These are phyloP conservation scores for Triticum urartu DNA, from an alignment of 176 grass and related monocot species.

Conservation along the genomic window DNA sequence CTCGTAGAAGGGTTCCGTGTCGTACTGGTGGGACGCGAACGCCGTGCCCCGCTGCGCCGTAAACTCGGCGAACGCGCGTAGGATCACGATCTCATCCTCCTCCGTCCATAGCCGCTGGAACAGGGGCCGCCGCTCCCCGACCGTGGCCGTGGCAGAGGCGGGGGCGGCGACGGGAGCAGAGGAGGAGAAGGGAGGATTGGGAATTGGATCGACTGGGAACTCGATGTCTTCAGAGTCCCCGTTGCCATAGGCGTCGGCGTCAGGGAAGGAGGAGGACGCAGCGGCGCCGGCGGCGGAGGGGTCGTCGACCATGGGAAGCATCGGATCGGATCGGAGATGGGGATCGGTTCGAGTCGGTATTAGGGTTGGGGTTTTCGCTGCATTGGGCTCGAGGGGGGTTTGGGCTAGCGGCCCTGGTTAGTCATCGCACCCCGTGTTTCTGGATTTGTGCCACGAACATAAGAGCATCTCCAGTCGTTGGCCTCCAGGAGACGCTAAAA, in stretches of 20 bases:
- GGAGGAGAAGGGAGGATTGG: conserved; percentile 27
- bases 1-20: conserved; percentile 98
- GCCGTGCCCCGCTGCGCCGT: conserved; percentile 72
- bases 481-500: too few species aligned
- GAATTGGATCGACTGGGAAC: conserved; percentile 26
- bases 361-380: conserved; percentile 37
- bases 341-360: conserved; percentile 37
- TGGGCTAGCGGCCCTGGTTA: not conserved
- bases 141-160: not conserved
- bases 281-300: conserved; percentile 33
- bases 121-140: conserved; percentile 59
- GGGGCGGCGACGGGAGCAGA: not conserved
- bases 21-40: conserved; percentile 95
- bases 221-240: conserved; percentile 54
- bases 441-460: too few species aligned
- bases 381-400: conserved; percentile 10
- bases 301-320: conserved; percentile 48
- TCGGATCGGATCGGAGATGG: conserved; percentile 34
- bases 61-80: conserved; percentile 85
- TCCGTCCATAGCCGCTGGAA: conserved; percentile 97
- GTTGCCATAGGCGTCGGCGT: conserved; percentile 53
- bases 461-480: too few species aligned
- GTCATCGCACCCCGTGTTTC: too few species aligned
- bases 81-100: conserved; percentile 91
- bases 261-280: conserved; percentile 41